Evolutionary conservation across 139 green algal genomes (phyloP).

Genomic region (Chlamydomonas asymmetrica): DNA sequence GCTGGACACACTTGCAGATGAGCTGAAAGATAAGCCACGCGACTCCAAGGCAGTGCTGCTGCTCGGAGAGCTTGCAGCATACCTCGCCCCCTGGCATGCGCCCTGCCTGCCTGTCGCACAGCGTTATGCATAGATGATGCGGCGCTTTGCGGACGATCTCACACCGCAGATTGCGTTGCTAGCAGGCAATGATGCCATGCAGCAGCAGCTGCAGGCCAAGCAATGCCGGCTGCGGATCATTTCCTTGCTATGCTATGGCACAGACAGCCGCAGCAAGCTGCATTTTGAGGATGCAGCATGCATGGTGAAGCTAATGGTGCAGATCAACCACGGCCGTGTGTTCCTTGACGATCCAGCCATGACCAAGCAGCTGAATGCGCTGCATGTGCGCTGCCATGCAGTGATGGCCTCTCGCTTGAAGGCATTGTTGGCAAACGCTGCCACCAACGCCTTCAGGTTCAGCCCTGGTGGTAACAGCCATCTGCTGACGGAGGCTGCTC

Average conservation of each 20-base stretch:
- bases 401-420: constrained; percentile 5
- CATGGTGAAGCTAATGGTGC: constrained; percentile 21
- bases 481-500: neutral
- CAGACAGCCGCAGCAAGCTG: neutral
- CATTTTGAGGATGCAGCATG: neutral
- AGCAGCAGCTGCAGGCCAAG: constrained; percentile 14
- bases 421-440: neutral
- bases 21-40: constrained; percentile 34
- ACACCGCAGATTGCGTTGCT: too few species aligned
- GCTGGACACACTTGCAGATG: constrained; percentile 20
- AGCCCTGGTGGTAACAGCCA: too few species aligned
- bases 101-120: constrained; percentile 14
- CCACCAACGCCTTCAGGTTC: too few species aligned
- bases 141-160: constrained; percentile 27
- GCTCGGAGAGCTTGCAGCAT: constrained; percentile 47
- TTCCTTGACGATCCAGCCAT: constrained; percentile 8
- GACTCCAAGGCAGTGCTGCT: constrained; percentile 44
- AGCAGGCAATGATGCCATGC: too few species aligned
- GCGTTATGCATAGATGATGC: constrained; percentile 46
- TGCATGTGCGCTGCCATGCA: constrained; percentile 25
- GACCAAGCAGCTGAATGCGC: constrained; percentile 2
- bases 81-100: constrained; percentile 29
- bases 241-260: constrained; percentile 19
- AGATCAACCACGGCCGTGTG: constrained; percentile 34
- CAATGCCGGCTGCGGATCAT: constrained; percentile 15